phyloP scores from a whole-genome alignment of 2,329 filamentous ascomycete species.

The Fusarium concolor region DNA sequence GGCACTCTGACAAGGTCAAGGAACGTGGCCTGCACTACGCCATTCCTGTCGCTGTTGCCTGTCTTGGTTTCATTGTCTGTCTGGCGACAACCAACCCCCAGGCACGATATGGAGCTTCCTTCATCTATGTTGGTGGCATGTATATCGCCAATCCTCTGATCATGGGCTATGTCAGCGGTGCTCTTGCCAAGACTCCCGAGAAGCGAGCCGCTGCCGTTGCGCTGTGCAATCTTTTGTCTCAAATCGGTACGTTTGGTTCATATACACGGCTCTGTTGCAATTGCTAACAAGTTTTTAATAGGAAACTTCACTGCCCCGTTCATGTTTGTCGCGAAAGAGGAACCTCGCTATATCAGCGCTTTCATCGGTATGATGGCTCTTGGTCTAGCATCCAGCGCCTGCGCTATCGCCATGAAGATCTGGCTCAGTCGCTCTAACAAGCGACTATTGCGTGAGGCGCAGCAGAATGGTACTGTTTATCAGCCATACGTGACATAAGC shows the following conservation, averaged over 20 bases:
- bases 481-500: conserved; percentile 19
- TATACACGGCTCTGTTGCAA: fast-evolving
- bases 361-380: conserved; percentile 27
- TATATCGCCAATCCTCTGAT: conserved; percentile 25
- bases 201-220: conserved; percentile 21
- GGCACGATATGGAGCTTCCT: conserved; percentile 5
- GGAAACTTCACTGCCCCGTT: conserved; percentile 20
- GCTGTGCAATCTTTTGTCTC: conserved; percentile 7
- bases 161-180: conserved; percentile 23
- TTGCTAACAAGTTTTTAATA: background rate
- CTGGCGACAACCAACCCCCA: background rate
- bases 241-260: background rate
- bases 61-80: conserved; percentile 13
- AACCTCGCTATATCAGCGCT: conserved; percentile 20
- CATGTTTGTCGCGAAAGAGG: conserved; percentile 17
- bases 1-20: conserved; percentile 28
- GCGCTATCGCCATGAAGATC: conserved; percentile 12
- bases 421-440: conserved; percentile 19
- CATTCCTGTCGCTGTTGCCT: conserved; percentile 7
- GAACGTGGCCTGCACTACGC: conserved; percentile 14
- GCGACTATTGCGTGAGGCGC: conserved; percentile 11
- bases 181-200: conserved; percentile 7
- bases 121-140: conserved; percentile 17
- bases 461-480: conserved; percentile 16
- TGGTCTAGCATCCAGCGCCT: conserved; percentile 1